Percentiles rank a stretch among this genome's conserved stretches.
Conservation (phyloP, 768 basidiomycete genomes). For the Suillus lakei region DNA sequence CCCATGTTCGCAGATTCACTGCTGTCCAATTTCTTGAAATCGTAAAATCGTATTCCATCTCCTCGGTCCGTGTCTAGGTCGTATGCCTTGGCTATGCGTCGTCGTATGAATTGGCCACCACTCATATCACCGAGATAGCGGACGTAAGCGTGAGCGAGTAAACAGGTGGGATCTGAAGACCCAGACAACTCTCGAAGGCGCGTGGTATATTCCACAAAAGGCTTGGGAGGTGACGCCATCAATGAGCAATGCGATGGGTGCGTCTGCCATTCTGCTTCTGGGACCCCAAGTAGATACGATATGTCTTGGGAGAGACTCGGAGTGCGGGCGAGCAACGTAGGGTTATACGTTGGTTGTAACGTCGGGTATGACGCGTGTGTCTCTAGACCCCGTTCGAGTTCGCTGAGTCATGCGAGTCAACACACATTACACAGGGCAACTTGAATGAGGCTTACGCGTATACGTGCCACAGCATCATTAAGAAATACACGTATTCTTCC, state of each 20-base stretch:
- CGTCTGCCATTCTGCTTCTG: slow-evolving; percentile 55
- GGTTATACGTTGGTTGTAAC: slow-evolving; percentile 74
- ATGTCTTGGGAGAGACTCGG: slow-evolving; percentile 70
- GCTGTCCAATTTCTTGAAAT: slow-evolving; percentile 61
- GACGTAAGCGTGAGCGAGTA: slow-evolving; percentile 83
- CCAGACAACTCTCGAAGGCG: slow-evolving; percentile 56
- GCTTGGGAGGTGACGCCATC: slow-evolving; percentile 48
- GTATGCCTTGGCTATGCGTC: slow-evolving; percentile 69
- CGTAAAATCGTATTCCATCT: slow-evolving; percentile 68
- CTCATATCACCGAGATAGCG: slow-evolving; percentile 82
- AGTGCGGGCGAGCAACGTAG: slow-evolving; percentile 66
- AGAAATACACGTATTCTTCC: slow-evolving; percentile 70
- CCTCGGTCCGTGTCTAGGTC: slow-evolving; percentile 55
- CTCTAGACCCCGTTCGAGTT: slow-evolving; percentile 61
- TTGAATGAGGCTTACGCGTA: slow-evolving; percentile 61
- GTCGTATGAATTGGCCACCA: slow-evolving; percentile 74
- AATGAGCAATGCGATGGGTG: slow-evolving; percentile 59
- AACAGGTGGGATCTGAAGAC: slow-evolving; percentile 46
- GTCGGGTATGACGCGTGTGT: slow-evolving; percentile 63
- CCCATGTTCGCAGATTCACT: slow-evolving; percentile 51
- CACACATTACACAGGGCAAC: not conserved
- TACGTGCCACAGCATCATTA: slow-evolving; percentile 81
- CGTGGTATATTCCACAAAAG: slow-evolving; percentile 55
- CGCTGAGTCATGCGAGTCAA: slow-evolving; percentile 36
- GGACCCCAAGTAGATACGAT: slow-evolving; percentile 55